Conservation (phyloP, 2,329 filamentous ascomycete genomes). For the Ophiostoma fasciatum region DNA sequence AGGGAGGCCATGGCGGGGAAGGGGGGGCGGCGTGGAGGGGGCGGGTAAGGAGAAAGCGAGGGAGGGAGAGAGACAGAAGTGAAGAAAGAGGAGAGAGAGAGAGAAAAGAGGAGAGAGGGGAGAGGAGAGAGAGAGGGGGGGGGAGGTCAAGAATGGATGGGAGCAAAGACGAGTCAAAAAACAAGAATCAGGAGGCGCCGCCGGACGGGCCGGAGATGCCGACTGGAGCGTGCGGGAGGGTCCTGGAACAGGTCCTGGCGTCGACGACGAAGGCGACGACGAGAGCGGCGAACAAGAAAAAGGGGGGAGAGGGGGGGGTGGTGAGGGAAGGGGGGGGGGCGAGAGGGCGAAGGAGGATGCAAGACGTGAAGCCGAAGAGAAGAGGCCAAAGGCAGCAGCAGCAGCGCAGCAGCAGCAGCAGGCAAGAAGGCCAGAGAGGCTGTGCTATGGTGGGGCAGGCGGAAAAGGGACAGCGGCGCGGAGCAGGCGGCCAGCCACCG, state of each 20-base stretch:
- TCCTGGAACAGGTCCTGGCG: neutral
- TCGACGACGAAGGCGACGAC: neutral
- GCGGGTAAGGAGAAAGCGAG: no score
- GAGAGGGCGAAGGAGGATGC: neutral
- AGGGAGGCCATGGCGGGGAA: conserved; percentile 52
- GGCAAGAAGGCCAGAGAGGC: neutral
- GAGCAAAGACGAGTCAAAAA: no score
- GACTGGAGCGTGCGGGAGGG: no score
- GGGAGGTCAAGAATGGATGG: neutral
- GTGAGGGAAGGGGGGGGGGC: no score
- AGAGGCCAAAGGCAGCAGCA: neutral
- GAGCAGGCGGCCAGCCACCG: no score
- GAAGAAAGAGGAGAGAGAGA: neutral
- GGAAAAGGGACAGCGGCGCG: neutral
- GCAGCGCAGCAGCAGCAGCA: neutral
- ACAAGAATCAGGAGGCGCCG: no score
- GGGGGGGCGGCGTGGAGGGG: neutral
- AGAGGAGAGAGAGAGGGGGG: neutral
- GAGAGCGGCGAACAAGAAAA: neutral
- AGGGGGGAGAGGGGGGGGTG: no score
- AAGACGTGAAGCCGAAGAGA: neutral
- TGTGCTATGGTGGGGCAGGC: neutral
- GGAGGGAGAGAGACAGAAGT: neutral
- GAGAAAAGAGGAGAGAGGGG: neutral
- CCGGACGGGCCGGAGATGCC: no score